Percentiles rank a stretch among this genome's conserved stretches.
Conservation (phyloP, 768 basidiomycete genomes). For the Strobilomyces dryophilus region DNA sequence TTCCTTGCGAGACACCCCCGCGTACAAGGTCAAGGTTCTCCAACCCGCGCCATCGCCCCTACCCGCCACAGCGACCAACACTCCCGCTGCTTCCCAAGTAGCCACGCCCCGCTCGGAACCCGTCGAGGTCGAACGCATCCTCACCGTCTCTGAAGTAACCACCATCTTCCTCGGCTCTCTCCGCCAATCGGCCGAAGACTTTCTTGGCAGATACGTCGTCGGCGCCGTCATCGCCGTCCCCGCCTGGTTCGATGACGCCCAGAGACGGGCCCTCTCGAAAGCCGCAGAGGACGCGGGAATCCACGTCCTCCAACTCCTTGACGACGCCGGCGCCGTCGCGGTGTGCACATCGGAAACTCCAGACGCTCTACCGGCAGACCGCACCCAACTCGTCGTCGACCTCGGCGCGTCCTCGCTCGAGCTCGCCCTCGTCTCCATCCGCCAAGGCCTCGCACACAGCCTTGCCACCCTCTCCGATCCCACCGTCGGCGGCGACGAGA, state of each 20-base stretch:
- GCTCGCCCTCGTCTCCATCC: constrained; percentile 66
- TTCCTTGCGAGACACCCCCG: constrained; percentile 62
- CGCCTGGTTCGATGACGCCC: constrained; percentile 62
- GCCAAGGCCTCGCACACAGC: constrained; percentile 67
- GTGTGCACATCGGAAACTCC: constrained; percentile 49
- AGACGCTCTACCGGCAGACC: constrained; percentile 47
- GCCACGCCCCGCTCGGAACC: constrained; percentile 75
- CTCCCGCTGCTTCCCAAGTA: constrained; percentile 61
- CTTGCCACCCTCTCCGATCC: constrained; percentile 48
- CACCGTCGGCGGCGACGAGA: constrained; percentile 59
- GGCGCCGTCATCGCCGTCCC: constrained; percentile 87
- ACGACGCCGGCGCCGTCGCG: constrained; percentile 76
- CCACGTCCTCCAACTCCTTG: constrained; percentile 78
- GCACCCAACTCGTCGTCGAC: constrained; percentile 79
- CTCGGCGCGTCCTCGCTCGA: constrained; percentile 72
- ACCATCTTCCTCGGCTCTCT: constrained; percentile 84
- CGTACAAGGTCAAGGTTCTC: constrained; percentile 81
- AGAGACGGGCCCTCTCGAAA: constrained; percentile 64
- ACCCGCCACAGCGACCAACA: constrained; percentile 50
- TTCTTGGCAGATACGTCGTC: constrained; percentile 72
- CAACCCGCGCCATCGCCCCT: constrained; percentile 72
- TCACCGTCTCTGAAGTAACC: constrained; percentile 81
- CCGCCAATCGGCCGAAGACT: constrained; percentile 83
- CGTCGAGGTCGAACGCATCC: constrained; percentile 57
- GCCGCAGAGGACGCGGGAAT: constrained; percentile 82